phyloP scores from a whole-genome alignment of 345 rosid genomes.

The Populus deltoides region DNA sequence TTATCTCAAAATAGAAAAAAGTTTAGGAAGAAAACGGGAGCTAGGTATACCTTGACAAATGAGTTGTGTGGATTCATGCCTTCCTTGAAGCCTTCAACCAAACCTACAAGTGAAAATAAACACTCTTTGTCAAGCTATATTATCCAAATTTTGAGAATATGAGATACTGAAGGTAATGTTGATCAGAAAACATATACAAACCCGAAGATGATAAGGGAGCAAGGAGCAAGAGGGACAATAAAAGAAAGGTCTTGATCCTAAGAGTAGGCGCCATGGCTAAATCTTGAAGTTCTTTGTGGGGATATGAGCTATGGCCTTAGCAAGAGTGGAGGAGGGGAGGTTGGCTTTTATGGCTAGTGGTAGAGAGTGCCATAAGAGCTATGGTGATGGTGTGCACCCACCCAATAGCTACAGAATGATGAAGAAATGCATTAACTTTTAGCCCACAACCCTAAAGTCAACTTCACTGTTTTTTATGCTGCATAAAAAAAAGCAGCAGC shows the following conservation, averaged over 20 bases:
- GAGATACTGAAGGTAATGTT: no score
- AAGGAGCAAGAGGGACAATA: slow-evolving; percentile 36
- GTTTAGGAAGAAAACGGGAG: background rate
- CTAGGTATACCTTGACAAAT: slow-evolving; percentile 21
- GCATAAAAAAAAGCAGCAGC: background rate
- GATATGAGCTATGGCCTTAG: background rate
- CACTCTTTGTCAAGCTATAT: no score
- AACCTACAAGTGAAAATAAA: slow-evolving; percentile 17
- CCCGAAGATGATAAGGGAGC: slow-evolving; percentile 34
- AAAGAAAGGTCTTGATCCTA: slow-evolving; percentile 39
- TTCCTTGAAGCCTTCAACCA: slow-evolving; percentile 38
- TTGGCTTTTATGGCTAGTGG: slow-evolving; percentile 23
- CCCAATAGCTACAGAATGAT: slow-evolving; percentile 44
- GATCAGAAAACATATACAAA: background rate
- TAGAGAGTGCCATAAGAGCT: slow-evolving; percentile 19
- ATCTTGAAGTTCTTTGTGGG: background rate
- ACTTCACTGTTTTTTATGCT: slow-evolving; percentile 18
- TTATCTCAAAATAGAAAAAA: background rate
- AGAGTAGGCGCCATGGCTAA: slow-evolving; percentile 37
- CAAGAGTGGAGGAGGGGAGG: slow-evolving; percentile 13
- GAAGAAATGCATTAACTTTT: slow-evolving; percentile 34
- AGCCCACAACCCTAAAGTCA: slow-evolving; percentile 40
- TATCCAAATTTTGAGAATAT: background rate
- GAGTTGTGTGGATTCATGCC: slow-evolving; percentile 27
- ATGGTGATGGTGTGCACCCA: slow-evolving; percentile 35